Conservation (phyloP, 2,329 filamentous ascomycete genomes). For the Colletotrichum sp. region DNA sequence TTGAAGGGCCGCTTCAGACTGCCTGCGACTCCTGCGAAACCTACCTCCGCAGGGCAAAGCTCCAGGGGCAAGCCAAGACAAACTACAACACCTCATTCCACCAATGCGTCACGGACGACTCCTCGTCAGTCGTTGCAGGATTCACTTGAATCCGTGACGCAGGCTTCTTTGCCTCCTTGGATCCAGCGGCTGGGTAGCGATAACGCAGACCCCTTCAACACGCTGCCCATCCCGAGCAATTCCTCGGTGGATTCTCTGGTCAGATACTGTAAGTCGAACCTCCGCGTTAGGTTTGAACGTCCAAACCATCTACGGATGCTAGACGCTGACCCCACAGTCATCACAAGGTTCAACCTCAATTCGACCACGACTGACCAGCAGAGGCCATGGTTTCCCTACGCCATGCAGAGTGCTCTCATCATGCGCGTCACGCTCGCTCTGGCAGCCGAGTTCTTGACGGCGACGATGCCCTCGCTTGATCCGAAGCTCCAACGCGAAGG, state of each 20-base stretch:
- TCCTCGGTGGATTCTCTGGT: slow-evolving; percentile 13
- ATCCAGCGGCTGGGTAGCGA: slow-evolving; percentile 4
- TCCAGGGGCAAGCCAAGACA: background rate
- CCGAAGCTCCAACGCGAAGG: slow-evolving; percentile 12
- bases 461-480: slow-evolving; percentile 14
- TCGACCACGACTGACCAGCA: slow-evolving; percentile 16
- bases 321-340: slow-evolving; percentile 11
- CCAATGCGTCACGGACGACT: background rate
- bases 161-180: background rate
- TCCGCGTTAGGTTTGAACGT: background rate
- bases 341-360: slow-evolving; percentile 21
- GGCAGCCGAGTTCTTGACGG: slow-evolving; percentile 17
- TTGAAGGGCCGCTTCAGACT: slow-evolving; percentile 21
- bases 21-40: background rate
- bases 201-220: slow-evolving; percentile 20
- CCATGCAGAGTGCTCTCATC: slow-evolving; percentile 22
- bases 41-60: background rate
- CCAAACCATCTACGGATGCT: background rate
- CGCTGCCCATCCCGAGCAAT: slow-evolving; percentile 16
- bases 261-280: slow-evolving; percentile 15
- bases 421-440: slow-evolving; percentile 20
- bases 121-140: background rate
- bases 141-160: background rate
- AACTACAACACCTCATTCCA: background rate
- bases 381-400: slow-evolving; percentile 23